Base-by-base conservation (phyloP, 1,284 basidiomycete genomes). In the Lentinula novae-zelandiae region DNA sequence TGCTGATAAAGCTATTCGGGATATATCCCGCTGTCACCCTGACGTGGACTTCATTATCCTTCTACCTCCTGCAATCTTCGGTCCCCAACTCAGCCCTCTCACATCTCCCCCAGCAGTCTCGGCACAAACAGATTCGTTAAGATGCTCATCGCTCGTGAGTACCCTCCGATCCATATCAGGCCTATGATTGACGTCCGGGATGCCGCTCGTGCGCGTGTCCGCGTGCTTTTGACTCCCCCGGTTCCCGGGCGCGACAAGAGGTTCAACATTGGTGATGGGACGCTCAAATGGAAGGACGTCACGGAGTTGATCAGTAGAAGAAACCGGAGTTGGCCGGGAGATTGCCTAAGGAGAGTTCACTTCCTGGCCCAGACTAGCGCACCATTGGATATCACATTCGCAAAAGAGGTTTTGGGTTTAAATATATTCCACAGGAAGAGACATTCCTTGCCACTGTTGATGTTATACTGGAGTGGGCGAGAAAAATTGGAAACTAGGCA, bases 161-260 rank as follows among this genome's bases (percentile, higher is more conserved):
- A 17, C 22, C 2, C 60, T 46, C 36, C 44, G 12, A 49, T 42
- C 15, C 57, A 42, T 2, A 27, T 59, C 36, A 52, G 52, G 13
- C 58, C 60, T 34, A 39, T 59, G 49, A 46, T 62, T n/a, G 22
- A 22, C 22, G 61, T 60, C 10, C 61, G 61, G 20, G 57, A 62
- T 42, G 44, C 42, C n/a, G 61, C 61, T n/a, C 51, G 48, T 20
- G 61, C 57, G 2, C 61, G 60, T 40, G 39, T 55, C 12, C 20
- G 44, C 13, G 57, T 50, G 5, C 44, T 62, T 5, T 17, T 40
- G 33, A 48, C 51, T 17, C 57, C 61, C 27, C 17, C 55, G 5
- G 27, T 62, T n/a, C 56, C 60, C 15, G 57, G 61, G 34, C 51
- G 53, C 31, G 46, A 59, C 15, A 62, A 62, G 31, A 17, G 61